phyloP scores from a whole-genome alignment of 1,284 basidiomycete species.

The Ganoderma boninense region DNA sequence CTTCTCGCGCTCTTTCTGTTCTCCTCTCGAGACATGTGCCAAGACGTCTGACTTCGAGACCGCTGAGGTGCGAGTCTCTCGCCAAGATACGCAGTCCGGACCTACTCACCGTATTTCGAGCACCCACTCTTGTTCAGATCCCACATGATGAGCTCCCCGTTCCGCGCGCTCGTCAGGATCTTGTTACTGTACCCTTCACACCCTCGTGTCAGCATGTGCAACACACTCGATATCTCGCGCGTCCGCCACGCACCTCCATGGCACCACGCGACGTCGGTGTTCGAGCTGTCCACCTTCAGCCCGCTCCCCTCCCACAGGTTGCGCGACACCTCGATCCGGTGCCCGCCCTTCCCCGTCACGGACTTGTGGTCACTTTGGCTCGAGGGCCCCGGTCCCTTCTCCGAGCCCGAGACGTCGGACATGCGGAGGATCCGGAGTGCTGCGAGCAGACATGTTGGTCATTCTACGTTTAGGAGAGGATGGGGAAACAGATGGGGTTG shows the following conservation, averaged over 20 bases:
- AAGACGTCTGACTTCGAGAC: neutral
- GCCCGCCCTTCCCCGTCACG: constrained; percentile 62
- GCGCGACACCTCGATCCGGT: constrained; percentile 69
- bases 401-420: constrained; percentile 48
- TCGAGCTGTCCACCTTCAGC: constrained; percentile 77
- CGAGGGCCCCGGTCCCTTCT: constrained; percentile 24
- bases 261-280: constrained; percentile 86
- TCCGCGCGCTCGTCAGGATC: constrained; percentile 83
- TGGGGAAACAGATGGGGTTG: constrained; percentile 1
- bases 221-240: too few species aligned
- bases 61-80: constrained; percentile 13
- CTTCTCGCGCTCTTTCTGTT: too few species aligned
- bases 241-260: constrained; percentile 66
- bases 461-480: neutral
- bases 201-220: neutral
- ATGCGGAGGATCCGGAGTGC: constrained; percentile 73
- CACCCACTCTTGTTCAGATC: constrained; percentile 76
- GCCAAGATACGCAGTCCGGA: neutral
- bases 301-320: constrained; percentile 80
- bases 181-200: constrained; percentile 76
- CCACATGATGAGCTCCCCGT: constrained; percentile 88
- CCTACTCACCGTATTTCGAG: constrained; percentile 71
- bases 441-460: constrained; percentile 39
- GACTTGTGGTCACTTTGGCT: constrained; percentile 57
- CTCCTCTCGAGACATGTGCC: too few species aligned